Conservation (phyloP, 2,329 filamentous ascomycete species). For the Biscogniauxia marginata region DNA sequence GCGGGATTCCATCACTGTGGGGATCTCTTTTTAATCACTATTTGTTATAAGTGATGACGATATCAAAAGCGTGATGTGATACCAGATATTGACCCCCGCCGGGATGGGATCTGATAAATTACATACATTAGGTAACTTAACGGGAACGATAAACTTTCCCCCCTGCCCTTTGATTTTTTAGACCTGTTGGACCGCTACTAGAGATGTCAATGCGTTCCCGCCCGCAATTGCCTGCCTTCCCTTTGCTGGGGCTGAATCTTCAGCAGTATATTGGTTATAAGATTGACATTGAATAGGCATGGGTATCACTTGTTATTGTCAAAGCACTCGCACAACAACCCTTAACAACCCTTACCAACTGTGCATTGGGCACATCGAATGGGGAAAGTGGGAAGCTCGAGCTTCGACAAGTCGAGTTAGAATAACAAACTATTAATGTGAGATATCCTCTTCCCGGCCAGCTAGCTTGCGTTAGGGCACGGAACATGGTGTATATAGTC, state of each 20-base stretch:
- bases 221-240: conserved; percentile 10
- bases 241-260: conserved; percentile 5
- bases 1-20: neutral
- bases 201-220: conserved; percentile 11
- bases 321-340: neutral
- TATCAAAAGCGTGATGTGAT: conserved; percentile 11
- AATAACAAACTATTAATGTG: neutral
- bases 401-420: neutral
- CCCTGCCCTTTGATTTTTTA: neutral
- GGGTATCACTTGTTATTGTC: neutral
- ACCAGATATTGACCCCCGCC: conserved; percentile 1
- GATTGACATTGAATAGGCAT: neutral
- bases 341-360: neutral
- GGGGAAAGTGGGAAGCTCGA: neutral
- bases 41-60: conserved; percentile 1
- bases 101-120: conserved; percentile 11
- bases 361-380: neutral
- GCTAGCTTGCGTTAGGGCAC: neutral
- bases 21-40: neutral
- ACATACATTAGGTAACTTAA: conserved; percentile 12
- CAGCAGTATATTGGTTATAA: conserved; percentile 1
- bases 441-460: neutral
- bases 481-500: neutral
- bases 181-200: neutral
- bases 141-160: conserved; percentile 1